Conservation (phyloP, 441 rosid species). For the Populus hybrid region DNA sequence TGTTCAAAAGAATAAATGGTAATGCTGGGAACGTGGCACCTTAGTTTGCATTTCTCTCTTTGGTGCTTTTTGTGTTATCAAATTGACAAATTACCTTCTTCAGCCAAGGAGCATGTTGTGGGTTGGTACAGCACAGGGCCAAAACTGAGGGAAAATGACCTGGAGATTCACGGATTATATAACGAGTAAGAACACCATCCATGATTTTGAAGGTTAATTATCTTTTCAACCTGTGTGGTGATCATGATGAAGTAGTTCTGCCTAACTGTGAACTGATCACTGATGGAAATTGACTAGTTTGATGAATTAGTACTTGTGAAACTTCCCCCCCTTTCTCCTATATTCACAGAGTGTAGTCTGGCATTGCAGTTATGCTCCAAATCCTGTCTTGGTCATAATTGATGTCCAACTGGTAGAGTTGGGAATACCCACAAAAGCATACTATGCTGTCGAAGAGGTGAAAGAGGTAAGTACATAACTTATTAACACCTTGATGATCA, state of each 20-base stretch:
- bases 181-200: conserved; percentile 37
- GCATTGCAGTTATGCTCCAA: conserved; percentile 65
- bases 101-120: conserved; percentile 93
- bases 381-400: conserved; percentile 81
- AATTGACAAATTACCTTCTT: conserved; percentile 9
- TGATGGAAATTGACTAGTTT: background rate
- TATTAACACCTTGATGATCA: background rate
- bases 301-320: background rate
- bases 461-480: conserved; percentile 53
- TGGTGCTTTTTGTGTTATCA: conserved; percentile 10
- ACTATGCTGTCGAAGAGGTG: conserved; percentile 84
- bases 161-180: conserved; percentile 63
- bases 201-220: background rate
- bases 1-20: conserved; percentile 93
- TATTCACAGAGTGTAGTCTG: conserved; percentile 18
- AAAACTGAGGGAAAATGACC: conserved; percentile 78
- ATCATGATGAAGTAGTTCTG: background rate
- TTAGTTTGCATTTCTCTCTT: background rate
- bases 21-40: background rate
- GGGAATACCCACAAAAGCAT: conserved; percentile 83
- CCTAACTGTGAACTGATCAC: background rate
- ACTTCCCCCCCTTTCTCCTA: background rate
- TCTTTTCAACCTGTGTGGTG: background rate
- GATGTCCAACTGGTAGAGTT: conserved; percentile 81
- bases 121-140: conserved; percentile 97